phyloP scores from a whole-genome alignment of 768 basidiomycete genomes.

The Hericium coralloides region DNA sequence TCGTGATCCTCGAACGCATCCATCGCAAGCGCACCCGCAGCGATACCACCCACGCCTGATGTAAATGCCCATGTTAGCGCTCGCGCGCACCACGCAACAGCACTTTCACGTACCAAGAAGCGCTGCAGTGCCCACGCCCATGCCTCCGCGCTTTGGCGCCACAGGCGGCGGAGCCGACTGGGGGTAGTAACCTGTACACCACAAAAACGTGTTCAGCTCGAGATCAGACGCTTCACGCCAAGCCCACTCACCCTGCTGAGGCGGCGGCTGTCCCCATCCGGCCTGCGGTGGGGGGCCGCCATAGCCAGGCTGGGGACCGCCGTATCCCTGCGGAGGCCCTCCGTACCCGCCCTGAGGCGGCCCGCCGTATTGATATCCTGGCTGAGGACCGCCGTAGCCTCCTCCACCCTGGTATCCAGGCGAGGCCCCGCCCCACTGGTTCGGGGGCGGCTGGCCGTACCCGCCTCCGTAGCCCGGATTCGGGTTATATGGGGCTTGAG shows the following conservation, averaged over 20 bases:
- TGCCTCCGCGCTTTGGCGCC: background rate
- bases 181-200: background rate
- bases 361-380: constrained; percentile 11
- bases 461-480: constrained; percentile 17
- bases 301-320: constrained; percentile 14
- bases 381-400: constrained; percentile 13
- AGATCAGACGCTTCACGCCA: background rate
- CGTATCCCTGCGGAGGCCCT: constrained; percentile 3
- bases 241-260: constrained; percentile 7
- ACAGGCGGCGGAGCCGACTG: background rate
- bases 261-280: constrained; percentile 8
- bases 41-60: constrained; percentile 51
- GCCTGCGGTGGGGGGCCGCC: constrained; percentile 13
- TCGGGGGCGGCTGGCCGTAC: constrained; percentile 14
- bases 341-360: constrained; percentile 4
- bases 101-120: constrained; percentile 5
- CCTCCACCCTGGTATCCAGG: constrained; percentile 18
- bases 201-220: background rate
- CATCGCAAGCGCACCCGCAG: constrained; percentile 51
- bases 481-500: constrained; percentile 21
- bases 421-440: constrained; percentile 13
- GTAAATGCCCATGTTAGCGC: background rate
- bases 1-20: constrained; percentile 40
- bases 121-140: constrained; percentile 1
- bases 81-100: background rate